Percentiles rank a stretch among this genome's conserved stretches.
phyloP scores from a whole-genome alignment of 2,329 filamentous ascomycete species.

The Colletotrichum trifolii region DNA sequence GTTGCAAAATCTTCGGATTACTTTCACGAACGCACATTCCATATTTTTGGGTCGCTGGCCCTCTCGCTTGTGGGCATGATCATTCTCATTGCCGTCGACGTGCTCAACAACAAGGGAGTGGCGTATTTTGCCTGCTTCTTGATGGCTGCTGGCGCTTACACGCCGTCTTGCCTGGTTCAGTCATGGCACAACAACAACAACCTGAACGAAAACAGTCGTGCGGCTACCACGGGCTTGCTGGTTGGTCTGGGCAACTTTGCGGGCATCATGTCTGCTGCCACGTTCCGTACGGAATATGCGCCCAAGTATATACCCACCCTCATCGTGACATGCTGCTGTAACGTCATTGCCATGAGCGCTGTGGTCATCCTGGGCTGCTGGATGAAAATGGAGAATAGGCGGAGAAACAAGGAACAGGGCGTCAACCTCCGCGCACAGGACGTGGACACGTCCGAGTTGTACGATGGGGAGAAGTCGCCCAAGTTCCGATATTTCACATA shows the following conservation, averaged over 20 bases:
- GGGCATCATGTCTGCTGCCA: slow-evolving; percentile 49
- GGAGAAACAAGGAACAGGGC: slow-evolving; percentile 51
- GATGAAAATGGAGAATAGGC: slow-evolving; percentile 57
- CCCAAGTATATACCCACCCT: slow-evolving; percentile 60
- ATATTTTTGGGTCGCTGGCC: slow-evolving; percentile 53
- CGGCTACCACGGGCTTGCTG: slow-evolving; percentile 59
- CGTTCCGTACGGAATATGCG: slow-evolving; percentile 59
- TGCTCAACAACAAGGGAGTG: slow-evolving; percentile 48
- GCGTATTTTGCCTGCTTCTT: slow-evolving; percentile 64
- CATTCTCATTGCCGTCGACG: slow-evolving; percentile 53
- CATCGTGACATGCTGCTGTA: slow-evolving; percentile 52
- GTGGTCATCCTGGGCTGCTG: slow-evolving; percentile 52
- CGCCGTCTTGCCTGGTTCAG: slow-evolving; percentile 61
- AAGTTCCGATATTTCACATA: slow-evolving; percentile 49
- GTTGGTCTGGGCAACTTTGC: slow-evolving; percentile 61
- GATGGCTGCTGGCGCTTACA: slow-evolving; percentile 58
- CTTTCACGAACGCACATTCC: slow-evolving; percentile 58
- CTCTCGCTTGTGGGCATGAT: slow-evolving; percentile 57
- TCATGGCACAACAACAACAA: slow-evolving; percentile 59
- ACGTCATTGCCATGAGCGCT: slow-evolving; percentile 53
- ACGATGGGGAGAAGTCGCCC: slow-evolving; percentile 49
- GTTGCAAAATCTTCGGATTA: slow-evolving; percentile 57
- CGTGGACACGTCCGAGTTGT: slow-evolving; percentile 50
- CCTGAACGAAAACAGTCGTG: slow-evolving; percentile 55
- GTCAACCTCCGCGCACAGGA: slow-evolving; percentile 48